Percentiles rank a stretch among this genome's conserved stretches.
These are phyloP conservation scores for Arthrinium phaeospermum DNA, from an alignment of 2,329 filamentous ascomycete species.

Conservation along the genomic window DNA sequence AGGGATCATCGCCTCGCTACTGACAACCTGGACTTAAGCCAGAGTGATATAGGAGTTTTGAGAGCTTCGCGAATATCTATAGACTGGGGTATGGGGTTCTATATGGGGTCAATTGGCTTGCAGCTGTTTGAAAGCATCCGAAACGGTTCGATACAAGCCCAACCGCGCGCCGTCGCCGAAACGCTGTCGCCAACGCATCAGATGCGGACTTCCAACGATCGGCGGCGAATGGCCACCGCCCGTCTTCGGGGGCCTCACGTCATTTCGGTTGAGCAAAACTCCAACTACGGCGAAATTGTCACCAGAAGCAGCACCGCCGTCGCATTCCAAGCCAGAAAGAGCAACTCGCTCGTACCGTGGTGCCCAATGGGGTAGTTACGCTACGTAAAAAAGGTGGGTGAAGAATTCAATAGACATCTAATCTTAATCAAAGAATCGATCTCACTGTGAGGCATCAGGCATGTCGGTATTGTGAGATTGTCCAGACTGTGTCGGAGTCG, in stretches of 20 bases:
- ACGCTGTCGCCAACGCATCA: not conserved
- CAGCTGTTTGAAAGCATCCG: not conserved
- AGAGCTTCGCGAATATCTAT: not conserved
- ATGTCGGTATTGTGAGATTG: not conserved
- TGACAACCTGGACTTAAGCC: not conserved
- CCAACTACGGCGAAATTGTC: not conserved
- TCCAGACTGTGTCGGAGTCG: not conserved
- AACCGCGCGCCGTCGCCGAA: not conserved
- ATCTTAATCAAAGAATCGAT: not conserved
- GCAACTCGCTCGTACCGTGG: not conserved
- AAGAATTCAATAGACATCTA: not conserved
- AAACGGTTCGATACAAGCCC: not conserved
- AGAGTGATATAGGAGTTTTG: not conserved
- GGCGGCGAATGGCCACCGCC: not conserved
- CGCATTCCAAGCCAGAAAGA: not conserved
- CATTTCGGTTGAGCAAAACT: not conserved
- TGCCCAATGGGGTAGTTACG: not conserved
- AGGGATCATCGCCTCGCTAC: not conserved
- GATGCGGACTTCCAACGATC: not conserved
- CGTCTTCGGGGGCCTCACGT: not conserved
- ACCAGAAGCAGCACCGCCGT: not conserved
- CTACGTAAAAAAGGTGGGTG: not conserved
- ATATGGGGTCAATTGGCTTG: not conserved
- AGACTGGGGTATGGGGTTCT: too few relatives aligned
- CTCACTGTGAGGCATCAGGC: not conserved